Conservation (phyloP, 2,329 filamentous ascomycete species). For the Graphilbum fragrans region DNA sequence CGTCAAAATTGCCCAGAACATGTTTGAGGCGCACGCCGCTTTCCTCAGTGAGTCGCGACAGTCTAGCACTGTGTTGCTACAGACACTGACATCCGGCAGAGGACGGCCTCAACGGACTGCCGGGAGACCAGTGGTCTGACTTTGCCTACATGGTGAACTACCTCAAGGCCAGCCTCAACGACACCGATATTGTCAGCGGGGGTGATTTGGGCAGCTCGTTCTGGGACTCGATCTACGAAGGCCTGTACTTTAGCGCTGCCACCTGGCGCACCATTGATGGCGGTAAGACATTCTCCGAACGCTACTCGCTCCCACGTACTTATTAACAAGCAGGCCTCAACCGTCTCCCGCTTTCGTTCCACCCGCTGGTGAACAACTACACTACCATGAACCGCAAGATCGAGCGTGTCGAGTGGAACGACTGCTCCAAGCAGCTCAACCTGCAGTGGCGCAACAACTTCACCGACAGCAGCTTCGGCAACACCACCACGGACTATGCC, state of each 20-base stretch:
- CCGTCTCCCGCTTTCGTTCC: conserved; percentile 49
- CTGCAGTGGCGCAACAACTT: conserved; percentile 42
- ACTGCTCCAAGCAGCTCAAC: conserved; percentile 37
- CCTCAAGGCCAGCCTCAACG: conserved; percentile 38
- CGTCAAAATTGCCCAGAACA: conserved; percentile 25
- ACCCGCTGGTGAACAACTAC: conserved; percentile 44
- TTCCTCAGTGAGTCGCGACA: conserved; percentile 10
- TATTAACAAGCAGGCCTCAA: conserved; percentile 21
- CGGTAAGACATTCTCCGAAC: conserved; percentile 13
- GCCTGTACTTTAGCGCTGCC: conserved; percentile 46
- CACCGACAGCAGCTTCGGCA: conserved; percentile 25
- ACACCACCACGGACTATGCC: conserved; percentile 50
- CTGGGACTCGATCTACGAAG: conserved; percentile 42
- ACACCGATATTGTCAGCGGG: conserved; percentile 35
- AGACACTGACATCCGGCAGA: conserved; percentile 4
- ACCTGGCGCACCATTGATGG: conserved; percentile 54
- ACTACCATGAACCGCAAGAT: conserved; percentile 45
- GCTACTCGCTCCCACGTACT: background rate
- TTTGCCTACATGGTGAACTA: conserved; percentile 49
- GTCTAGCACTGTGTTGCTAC: too few species aligned
- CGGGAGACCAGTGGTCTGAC: conserved; percentile 53
- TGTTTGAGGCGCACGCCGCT: conserved; percentile 30
- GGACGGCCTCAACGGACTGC: conserved; percentile 25
- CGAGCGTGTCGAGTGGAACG: conserved; percentile 41
- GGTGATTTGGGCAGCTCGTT: conserved; percentile 28